A percentile compares a stretch with the other conserved stretches of the same genome.
These are phyloP conservation scores for Elaeis guineensis DNA, from an alignment of 176 grass and related monocot species.

Conservation along the genomic window DNA sequence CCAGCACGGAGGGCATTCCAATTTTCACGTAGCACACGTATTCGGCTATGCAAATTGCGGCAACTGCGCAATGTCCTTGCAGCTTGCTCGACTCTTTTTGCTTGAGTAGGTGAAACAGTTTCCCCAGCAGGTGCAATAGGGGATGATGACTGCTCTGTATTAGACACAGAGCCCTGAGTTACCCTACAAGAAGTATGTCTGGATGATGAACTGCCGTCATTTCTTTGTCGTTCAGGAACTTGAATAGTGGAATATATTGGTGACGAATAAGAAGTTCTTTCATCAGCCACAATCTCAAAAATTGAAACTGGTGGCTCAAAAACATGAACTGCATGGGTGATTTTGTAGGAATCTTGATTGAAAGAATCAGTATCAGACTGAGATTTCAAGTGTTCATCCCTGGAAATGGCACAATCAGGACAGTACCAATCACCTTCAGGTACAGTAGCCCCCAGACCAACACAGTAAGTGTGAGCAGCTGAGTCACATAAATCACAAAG, in stretches of 20 bases:
- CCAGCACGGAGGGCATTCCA: constrained; percentile 50
- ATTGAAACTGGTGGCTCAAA: constrained; percentile 19
- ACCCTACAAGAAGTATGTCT: constrained; percentile 11
- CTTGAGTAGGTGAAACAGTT: background rate
- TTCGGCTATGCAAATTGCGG: constrained; percentile 36
- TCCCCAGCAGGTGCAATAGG: background rate
- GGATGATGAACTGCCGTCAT: background rate
- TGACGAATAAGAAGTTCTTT: constrained; percentile 1
- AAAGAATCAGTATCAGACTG: constrained; percentile 24
- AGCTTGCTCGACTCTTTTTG: constrained; percentile 19
- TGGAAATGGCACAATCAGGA: constrained; percentile 38
- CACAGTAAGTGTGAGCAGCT: constrained; percentile 50
- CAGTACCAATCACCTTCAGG: constrained; percentile 81
- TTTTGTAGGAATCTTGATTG: constrained; percentile 22
- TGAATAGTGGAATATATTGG: background rate
- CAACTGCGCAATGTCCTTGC: constrained; percentile 40
- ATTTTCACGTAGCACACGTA: constrained; percentile 40
- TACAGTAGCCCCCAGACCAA: constrained; percentile 40
- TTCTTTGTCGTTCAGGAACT: constrained; percentile 5
- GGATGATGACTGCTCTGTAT: no score
- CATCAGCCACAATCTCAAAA: constrained; percentile 30
- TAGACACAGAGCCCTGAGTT: constrained; percentile 3
- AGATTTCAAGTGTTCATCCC: constrained; percentile 42
- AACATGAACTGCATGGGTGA: constrained; percentile 11
- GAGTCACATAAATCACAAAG: constrained; percentile 69